Evolutionary conservation across 345 rosid genomes (phyloP), one percentile per base, ranked within the genome.

Genomic region (Eucalyptus pumila): DNA sequence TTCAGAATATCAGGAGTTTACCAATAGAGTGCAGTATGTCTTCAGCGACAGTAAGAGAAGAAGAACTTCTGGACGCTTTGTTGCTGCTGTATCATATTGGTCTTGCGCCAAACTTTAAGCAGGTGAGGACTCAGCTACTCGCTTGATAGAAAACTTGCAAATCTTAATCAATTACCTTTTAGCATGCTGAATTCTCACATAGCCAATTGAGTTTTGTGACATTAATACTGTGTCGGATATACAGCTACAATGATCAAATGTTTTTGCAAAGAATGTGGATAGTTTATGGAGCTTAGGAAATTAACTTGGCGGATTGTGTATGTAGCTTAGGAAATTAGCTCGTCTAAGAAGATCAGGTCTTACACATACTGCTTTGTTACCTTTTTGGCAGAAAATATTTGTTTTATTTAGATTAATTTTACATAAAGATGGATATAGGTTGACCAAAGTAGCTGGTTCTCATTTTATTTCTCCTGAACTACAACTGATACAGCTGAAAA

Each of bases 91-190:
- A 98, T 93, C 97, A 97, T 91, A 92, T 97, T 52, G 98, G 99
- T 80, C 94, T 98, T n/a, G 99, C 99, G 50, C 99, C 98, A 89
- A 97, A 97, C 87, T 96, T 98, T 93, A 98, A 96, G 93, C 98
- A 96, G 99, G 99, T 96, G 91, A 91, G 90, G 51, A 26, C 90
- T 85, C 30, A 52, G 87, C 47, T 76, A 40, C 47, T 8, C 19
- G 8, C 44, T 76, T 6, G 85, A 76, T 76, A 76, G 47, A 23
- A 40, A 76, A 76, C 42, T 19, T 76, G 42, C 27, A 76, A 40
- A 10, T 76, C 83, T 76, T 76, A 69, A 69, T 69, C 42, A 69
- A 69, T 34, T 32, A 16, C 80, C 80, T 69, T 69, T 69, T 32
- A 69, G 80, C 80, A 69, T 69, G 80, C 23, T 72, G 83, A 72